A percentile compares a stretch with the other conserved stretches of the same genome.
Evolutionary conservation across 495 filamentous ascomycete species (phyloP).

Genomic region (Peziza echinospora): DNA sequence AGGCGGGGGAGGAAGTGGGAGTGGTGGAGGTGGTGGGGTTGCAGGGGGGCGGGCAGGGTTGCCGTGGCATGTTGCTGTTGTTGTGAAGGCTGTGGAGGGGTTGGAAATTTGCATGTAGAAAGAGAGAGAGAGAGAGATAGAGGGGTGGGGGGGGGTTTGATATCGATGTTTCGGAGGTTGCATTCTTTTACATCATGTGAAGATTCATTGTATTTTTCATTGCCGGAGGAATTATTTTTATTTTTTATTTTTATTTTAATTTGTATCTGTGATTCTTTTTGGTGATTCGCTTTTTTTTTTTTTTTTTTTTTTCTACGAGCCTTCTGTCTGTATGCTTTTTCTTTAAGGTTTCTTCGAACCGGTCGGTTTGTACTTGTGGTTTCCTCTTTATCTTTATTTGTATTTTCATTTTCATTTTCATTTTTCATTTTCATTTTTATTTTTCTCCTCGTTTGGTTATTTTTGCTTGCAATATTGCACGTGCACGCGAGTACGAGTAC

Average conservation of each 20-base stretch:
- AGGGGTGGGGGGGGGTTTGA: neutral
- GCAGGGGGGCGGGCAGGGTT: constrained; percentile 22
- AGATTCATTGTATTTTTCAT: neutral
- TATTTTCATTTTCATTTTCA: too few relatives aligned
- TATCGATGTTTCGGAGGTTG: neutral
- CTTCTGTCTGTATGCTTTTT: neutral
- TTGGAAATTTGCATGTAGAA: constrained; percentile 34
- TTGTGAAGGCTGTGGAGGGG: constrained; percentile 39
- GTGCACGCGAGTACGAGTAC: too few relatives aligned
- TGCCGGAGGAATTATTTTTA: neutral
- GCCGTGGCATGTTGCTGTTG: constrained; percentile 77
- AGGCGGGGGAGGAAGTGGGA: too few relatives aligned
- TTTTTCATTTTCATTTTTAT: too few relatives aligned
- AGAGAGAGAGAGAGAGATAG: neutral
- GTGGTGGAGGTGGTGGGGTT: neutral
- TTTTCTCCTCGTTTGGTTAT: too few relatives aligned
- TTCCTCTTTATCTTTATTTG: too few relatives aligned
- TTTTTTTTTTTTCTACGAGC: neutral
- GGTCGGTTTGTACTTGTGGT: too few relatives aligned
- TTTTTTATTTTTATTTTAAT: neutral
- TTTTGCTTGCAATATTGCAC: too few relatives aligned
- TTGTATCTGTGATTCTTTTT: neutral
- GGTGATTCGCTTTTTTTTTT: neutral
- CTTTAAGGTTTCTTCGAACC: too few relatives aligned
- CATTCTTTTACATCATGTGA: neutral